phyloP scores from a whole-genome alignment of 192 early-diverging fungal genomes.

The Chytriomyces sp. region DNA sequence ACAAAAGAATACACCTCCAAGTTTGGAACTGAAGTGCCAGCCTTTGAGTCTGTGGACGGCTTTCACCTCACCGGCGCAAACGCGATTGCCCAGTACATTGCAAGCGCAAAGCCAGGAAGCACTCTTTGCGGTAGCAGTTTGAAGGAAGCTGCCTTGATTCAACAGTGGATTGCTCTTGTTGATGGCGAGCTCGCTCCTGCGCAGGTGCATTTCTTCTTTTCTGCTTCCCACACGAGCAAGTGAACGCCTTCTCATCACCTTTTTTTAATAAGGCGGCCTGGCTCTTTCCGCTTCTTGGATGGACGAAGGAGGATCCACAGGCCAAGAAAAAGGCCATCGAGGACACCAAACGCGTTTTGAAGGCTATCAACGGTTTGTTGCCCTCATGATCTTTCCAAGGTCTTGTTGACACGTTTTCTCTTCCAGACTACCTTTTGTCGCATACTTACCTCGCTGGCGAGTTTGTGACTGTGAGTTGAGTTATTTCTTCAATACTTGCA shows the following conservation, averaged over 20 bases:
- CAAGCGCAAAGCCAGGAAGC: conserved; percentile 41
- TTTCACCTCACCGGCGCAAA: conserved; percentile 72
- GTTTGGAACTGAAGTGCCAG: conserved; percentile 88
- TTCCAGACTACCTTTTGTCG: conserved; percentile 71
- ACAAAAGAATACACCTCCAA: conserved; percentile 81
- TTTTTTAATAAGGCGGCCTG: too few relatives aligned
- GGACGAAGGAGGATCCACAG: conserved; percentile 38
- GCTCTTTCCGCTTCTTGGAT: conserved; percentile 53
- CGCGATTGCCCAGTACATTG: conserved; percentile 89
- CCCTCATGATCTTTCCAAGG: too few relatives aligned
- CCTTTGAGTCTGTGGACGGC: conserved; percentile 79
- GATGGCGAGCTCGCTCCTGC: conserved; percentile 52
- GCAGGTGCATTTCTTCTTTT: too few relatives aligned
- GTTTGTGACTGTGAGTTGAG: conserved; percentile 79
- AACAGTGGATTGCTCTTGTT: conserved; percentile 51
- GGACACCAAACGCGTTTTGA: conserved; percentile 62
- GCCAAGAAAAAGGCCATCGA: conserved; percentile 72
- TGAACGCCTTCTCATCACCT: too few relatives aligned
- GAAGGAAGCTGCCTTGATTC: conserved; percentile 49
- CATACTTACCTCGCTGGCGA: conserved; percentile 94
- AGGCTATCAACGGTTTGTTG: conserved; percentile 76
- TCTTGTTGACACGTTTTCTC: too few relatives aligned
- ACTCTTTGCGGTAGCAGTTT: conserved; percentile 42
- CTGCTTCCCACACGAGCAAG: too few relatives aligned
- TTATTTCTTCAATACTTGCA: too few relatives aligned